Conservation (phyloP, 169 alveolate species). For the Prorocentrum cordatum region DNA sequence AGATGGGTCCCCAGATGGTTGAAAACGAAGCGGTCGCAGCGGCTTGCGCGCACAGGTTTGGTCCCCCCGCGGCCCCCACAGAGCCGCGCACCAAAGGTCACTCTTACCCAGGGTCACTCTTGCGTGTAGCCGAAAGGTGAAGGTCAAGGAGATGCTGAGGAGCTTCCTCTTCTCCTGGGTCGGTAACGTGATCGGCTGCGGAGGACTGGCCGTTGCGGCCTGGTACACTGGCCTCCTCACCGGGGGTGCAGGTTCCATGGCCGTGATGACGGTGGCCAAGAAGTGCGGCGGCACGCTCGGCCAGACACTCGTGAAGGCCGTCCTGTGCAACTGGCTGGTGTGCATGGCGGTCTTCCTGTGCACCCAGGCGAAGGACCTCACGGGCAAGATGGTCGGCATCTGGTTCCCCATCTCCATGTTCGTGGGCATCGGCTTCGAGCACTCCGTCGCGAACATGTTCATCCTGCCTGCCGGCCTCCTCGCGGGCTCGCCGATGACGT, state of each 20-base stretch:
- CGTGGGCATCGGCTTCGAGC: constrained; percentile 52
- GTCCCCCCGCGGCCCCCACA: no score
- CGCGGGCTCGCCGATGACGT: background rate
- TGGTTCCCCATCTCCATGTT: constrained; percentile 63
- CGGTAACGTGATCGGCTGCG: constrained; percentile 28
- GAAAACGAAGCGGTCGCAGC: no score
- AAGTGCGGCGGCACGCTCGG: constrained; percentile 17
- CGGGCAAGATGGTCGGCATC: constrained; percentile 34
- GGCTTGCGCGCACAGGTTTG: no score
- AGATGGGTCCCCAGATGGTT: no score
- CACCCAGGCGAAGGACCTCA: constrained; percentile 31
- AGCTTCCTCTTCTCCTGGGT: no score
- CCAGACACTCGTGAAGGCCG: constrained; percentile 35
- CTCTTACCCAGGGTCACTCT: no score
- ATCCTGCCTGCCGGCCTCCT: constrained; percentile 26
- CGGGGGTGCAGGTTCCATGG: constrained; percentile 7
- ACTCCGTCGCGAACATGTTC: constrained; percentile 56
- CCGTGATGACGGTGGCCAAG: background rate
- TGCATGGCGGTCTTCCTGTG: constrained; percentile 57
- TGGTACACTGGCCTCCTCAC: constrained; percentile 30
- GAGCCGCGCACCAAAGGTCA: no score
- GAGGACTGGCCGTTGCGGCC: background rate
- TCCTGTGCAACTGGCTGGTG: constrained; percentile 57
- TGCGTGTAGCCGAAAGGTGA: no score
- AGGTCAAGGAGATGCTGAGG: no score